Conservation (phyloP, 1,139 yeast species). For the Blastobotrys malaysiensis region DNA sequence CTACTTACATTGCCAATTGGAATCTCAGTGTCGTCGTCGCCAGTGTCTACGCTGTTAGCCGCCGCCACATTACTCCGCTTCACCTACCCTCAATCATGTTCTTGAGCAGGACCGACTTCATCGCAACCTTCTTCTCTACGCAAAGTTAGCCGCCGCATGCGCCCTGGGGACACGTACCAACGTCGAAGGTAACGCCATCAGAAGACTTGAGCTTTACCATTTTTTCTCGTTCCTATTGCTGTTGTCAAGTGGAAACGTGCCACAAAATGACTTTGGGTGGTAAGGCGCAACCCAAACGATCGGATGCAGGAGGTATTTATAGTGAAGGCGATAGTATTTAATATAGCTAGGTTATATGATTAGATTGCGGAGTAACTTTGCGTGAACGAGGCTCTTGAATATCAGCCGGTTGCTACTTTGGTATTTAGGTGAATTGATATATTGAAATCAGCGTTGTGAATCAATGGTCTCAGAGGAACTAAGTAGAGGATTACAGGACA, state of each 20-base stretch:
- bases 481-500: too few relatives aligned
- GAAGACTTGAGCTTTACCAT: slow-evolving; percentile 37
- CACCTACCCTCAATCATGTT: slow-evolving; percentile 80
- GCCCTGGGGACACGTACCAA: slow-evolving; percentile 28
- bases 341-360: too few relatives aligned
- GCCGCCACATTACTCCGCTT: not conserved
- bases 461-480: too few relatives aligned
- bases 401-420: too few relatives aligned
- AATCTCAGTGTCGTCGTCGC: slow-evolving; percentile 67
- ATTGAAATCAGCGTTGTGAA: too few relatives aligned
- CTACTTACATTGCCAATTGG: slow-evolving; percentile 72
- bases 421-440: too few relatives aligned
- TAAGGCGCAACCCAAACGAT: too few relatives aligned
- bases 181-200: slow-evolving; percentile 38
- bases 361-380: too few relatives aligned
- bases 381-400: too few relatives aligned
- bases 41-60: slow-evolving; percentile 36
- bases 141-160: slow-evolving; percentile 3
- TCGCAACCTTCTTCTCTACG: slow-evolving; percentile 79
- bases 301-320: too few relatives aligned
- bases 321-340: too few relatives aligned
- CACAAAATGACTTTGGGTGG: not conserved
- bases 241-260: not conserved
- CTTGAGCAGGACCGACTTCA: slow-evolving; percentile 80
- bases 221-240: slow-evolving; percentile 5